Base-by-base conservation (phyloP, 257 asterid genomes). In the Nicotiana undulata region DNA sequence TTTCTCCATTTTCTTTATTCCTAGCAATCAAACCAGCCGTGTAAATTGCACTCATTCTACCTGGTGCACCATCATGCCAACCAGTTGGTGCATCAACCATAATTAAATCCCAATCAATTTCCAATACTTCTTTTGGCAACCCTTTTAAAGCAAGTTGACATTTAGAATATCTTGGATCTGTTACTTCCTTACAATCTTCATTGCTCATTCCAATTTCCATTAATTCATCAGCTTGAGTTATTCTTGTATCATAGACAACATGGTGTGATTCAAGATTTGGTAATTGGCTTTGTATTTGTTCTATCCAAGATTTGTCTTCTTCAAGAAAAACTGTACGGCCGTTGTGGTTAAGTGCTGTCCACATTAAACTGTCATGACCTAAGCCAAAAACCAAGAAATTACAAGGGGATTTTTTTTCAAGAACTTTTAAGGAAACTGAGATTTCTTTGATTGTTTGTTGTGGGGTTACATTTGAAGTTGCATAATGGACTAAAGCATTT, bases 11-110 rank as follows among this genome's bases (percentile, higher is more conserved):
- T 44, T 85, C 95, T 17, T 93, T 84, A 22, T 93, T 92, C 63
- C 98, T 87, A 5, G 97, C 96, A 87, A 94, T 90, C 86, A 93
- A 34, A 17, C 98, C 98, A 1, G 94, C 94, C 0, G 98, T 93
- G 85, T 93, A 94, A 6, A 94, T 90, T 5, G 97, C 98, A 20
- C 83, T 89, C 98, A 93, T 94, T 77, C 98, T 86, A 22, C 98
- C 97, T 0, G 98, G 98, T 1, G 98, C 96, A 6, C 81, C 92
- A 1, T 92, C 94, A 24, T 87, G 89, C 85, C 91, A 93, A 9
- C 98, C 97, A 0, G 97, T 93, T 0, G 98, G 98, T 4, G 98
- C 98, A 49, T 94, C 98, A 70, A 94, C 97, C 98, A 94, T 94
- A 82, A 94, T 90, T 80, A 94, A 3, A 75, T 94, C 98, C 98